phyloP scores from a whole-genome alignment of 2,329 filamentous ascomycete genomes.

The Diaporthe capsici region DNA sequence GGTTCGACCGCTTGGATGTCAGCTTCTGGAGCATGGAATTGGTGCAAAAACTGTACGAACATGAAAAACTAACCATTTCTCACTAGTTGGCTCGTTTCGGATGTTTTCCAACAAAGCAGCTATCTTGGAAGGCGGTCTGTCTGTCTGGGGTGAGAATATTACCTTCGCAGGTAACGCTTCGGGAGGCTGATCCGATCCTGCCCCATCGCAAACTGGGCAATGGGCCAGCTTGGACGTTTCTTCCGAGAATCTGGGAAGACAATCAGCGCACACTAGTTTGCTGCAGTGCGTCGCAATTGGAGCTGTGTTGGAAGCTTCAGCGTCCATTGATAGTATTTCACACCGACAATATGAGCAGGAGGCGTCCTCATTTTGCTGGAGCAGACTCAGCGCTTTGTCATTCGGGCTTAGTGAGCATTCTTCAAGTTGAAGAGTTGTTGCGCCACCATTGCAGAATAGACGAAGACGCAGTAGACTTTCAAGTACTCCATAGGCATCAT shows the following conservation, averaged over 20 bases:
- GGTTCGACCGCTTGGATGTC: background rate
- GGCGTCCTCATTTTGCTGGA: slow-evolving; percentile 6
- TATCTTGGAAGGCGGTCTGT: background rate
- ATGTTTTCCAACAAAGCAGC: slow-evolving; percentile 1
- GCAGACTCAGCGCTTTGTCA: slow-evolving; percentile 2
- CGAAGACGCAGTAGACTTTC: slow-evolving; percentile 12
- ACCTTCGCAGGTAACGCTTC: background rate
- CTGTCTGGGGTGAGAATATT: background rate
- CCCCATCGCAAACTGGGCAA: background rate
- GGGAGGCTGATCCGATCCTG: background rate
- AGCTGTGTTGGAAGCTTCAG: background rate
- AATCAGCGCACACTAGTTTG: background rate
- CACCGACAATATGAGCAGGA: background rate
- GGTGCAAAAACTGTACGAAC: background rate
- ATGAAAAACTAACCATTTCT: background rate
- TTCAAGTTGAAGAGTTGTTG: background rate
- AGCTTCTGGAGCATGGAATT: background rate
- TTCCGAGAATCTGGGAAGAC: background rate
- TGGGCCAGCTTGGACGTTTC: background rate
- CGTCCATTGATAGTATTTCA: background rate
- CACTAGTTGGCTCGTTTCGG: background rate
- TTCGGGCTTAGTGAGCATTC: background rate
- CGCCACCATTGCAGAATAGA: slow-evolving; percentile 18
- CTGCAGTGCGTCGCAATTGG: background rate
- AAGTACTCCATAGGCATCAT: background rate